Conservation (phyloP, 1,284 basidiomycete species). For the Exobasidium rhododendri region DNA sequence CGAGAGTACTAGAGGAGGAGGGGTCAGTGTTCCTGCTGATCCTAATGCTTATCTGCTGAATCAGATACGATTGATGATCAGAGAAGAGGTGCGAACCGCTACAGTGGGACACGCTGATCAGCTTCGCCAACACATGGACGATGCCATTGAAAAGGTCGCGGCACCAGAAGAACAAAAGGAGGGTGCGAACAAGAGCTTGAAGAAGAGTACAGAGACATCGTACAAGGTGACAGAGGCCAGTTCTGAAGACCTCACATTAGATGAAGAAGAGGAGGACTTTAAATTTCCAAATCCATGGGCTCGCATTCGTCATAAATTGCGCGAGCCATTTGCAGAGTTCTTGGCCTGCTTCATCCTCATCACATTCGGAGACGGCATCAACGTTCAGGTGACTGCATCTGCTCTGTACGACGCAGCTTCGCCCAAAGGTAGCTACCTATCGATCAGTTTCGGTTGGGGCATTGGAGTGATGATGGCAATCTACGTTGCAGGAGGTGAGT, state of each 20-base stretch:
- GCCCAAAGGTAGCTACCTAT: slow-evolving; percentile 21
- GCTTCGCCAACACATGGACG: background rate
- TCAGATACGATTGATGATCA: background rate
- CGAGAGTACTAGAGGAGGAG: background rate
- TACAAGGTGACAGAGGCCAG: background rate
- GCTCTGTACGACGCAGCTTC: slow-evolving; percentile 16
- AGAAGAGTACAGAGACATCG: background rate
- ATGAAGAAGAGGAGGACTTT: slow-evolving; percentile 3
- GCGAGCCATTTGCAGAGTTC: slow-evolving; percentile 30
- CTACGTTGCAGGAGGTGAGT: slow-evolving; percentile 36
- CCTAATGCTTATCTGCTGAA: background rate
- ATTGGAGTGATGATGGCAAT: slow-evolving; percentile 40
- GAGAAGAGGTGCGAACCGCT: background rate
- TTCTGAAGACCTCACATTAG: background rate
- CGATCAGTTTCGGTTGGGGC: slow-evolving; percentile 40
- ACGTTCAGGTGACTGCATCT: slow-evolving; percentile 43
- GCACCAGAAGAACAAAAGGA: background rate
- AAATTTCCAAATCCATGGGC: slow-evolving; percentile 28
- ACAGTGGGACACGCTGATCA: background rate
- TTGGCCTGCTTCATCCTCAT: slow-evolving; percentile 15
- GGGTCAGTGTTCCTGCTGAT: background rate
- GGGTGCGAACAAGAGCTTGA: background rate
- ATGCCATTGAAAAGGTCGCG: background rate
- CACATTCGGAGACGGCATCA: slow-evolving; percentile 45
- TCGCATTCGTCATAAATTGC: slow-evolving; percentile 25